Evolutionary conservation across 2,329 filamentous ascomycete species (phyloP).

Genomic region (Didymella lethalis): DNA sequence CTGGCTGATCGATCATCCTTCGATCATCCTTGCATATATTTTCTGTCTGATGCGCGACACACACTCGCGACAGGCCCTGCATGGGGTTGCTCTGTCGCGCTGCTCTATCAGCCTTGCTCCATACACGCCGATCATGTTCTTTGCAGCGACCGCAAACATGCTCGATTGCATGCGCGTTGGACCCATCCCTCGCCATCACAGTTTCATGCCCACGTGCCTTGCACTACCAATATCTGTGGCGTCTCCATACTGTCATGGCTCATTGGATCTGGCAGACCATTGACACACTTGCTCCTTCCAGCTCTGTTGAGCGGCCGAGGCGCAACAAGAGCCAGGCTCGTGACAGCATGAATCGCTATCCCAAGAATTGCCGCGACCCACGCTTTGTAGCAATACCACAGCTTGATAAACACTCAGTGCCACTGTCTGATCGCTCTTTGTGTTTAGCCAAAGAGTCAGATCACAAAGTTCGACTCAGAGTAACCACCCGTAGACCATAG

Average conservation of each 20-base stretch:
- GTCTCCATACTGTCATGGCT: not conserved
- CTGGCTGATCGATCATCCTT: constrained; percentile 3
- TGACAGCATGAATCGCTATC: not conserved
- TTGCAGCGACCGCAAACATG: not conserved
- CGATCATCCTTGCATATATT: constrained; percentile 1
- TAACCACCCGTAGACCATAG: not conserved
- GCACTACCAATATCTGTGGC: constrained; percentile 7
- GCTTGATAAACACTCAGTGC: not conserved
- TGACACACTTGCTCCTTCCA: not conserved
- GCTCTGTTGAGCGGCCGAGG: constrained; percentile 2
- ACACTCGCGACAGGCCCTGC: constrained; percentile 13
- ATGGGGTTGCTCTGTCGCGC: not conserved
- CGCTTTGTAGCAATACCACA: not conserved
- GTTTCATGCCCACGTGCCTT: constrained; percentile 9
- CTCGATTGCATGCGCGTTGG: not conserved
- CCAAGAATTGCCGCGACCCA: not conserved
- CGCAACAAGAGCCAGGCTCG: constrained; percentile 1
- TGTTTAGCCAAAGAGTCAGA: too few relatives aligned
- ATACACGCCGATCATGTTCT: not conserved
- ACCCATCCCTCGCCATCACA: constrained; percentile 11
- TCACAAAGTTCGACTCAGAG: not conserved
- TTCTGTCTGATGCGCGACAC: constrained; percentile 1
- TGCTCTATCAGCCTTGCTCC: not conserved
- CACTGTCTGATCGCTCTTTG: too few relatives aligned
- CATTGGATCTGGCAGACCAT: not conserved